Evolutionary conservation across 768 basidiomycete genomes (phyloP), one percentile per base, ranked within the genome.

Genomic region (Mycena sanguinolenta): DNA sequence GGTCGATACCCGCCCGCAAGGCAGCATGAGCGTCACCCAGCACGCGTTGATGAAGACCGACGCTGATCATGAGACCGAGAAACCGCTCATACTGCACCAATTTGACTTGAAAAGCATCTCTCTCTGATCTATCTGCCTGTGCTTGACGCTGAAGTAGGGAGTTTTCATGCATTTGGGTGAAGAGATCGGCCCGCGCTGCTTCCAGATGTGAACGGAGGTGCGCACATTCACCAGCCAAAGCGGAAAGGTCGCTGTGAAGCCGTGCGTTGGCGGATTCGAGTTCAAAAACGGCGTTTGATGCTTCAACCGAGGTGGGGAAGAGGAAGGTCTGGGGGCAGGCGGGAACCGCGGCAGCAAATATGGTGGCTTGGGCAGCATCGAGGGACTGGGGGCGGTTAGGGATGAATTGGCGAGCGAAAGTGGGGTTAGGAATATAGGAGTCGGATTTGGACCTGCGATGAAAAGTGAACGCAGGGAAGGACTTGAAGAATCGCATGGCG

Each of bases 371-470:
- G 58, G 72, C 65, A n/a, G 72, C 69, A 57, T 73, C 72, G 58
- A 73, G 72, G 49, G 72, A 73, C 53, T 60, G 67, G 8, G 72
- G 72, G 28, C 72, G 72, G 19, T 38, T n/a, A 66, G 65, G 58
- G 30, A 65, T 73, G 72, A 70, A 32, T 36, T 70, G 65, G 58
- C 52, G 19, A 58, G 52, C 34, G 65, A 57, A 69, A 34, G 72
- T 55, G 19, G 70, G 23, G 65, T 70, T 28, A 76, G 75, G 65
- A 60, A 85, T 81, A 25, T 83, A 82, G 39, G 82, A 72, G 34
- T 85, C 86, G 23, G 87, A 88, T 75, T 82, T 85, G 63, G 85
- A 80, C 67, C 81, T 83, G 74, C 86, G 85, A 71, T 88, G 84
- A 30, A 86, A 78, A 70, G 79, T 79, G 74, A 83, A 82, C 25